Percentiles rank a stretch among this genome's conserved stretches.
phyloP scores from a whole-genome alignment of 768 basidiomycete genomes.

The Podaxis sp. region DNA sequence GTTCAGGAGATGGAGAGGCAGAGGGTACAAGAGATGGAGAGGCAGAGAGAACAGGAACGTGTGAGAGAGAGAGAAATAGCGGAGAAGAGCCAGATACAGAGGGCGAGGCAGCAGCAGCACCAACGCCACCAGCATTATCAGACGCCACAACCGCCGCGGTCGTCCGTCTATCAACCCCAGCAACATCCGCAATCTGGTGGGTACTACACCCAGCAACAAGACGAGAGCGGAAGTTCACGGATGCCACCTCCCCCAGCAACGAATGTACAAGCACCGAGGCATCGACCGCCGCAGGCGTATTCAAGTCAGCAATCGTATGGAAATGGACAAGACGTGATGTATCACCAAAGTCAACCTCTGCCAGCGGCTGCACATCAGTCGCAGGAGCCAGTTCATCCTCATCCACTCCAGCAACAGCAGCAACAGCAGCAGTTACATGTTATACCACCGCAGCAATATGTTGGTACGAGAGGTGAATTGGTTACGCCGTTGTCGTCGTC shows the following conservation, averaged over 20 bases:
- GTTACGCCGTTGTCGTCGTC: constrained; percentile 17
- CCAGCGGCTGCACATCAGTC: constrained; percentile 13
- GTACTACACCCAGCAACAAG: constrained; percentile 18
- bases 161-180: background rate
- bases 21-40: constrained; percentile 16
- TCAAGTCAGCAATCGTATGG: background rate
- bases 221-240: constrained; percentile 17
- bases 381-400: background rate
- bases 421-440: constrained; percentile 33
- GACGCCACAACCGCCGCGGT: no score
- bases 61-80: constrained; percentile 20
- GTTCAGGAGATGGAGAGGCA: background rate
- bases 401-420: constrained; percentile 18
- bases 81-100: constrained; percentile 15
- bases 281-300: constrained; percentile 1
- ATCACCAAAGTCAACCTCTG: background rate
- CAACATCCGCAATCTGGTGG: constrained; percentile 14
- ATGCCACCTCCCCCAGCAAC: background rate
- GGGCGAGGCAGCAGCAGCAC: constrained; percentile 20
- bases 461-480: constrained; percentile 12
- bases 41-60: constrained; percentile 15
- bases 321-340: background rate
- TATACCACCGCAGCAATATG: constrained; percentile 24
- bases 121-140: background rate
- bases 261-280: background rate